These are phyloP conservation scores for Phytophthora fragariaefolia DNA, from an alignment of 352 stramenopile species.

Conservation along the genomic window DNA sequence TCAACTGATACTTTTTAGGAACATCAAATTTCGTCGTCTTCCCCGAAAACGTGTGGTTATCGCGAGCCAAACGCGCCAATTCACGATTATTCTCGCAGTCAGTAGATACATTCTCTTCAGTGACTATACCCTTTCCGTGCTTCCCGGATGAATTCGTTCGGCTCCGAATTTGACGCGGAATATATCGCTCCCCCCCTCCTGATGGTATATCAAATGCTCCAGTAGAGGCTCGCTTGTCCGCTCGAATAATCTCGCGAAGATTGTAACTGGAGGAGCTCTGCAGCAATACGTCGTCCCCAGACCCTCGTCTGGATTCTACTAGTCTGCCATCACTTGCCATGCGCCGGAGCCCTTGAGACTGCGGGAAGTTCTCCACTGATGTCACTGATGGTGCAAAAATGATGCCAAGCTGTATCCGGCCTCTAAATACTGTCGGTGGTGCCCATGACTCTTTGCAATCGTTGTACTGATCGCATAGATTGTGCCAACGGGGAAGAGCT, in stretches of 20 bases:
- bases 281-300: slow-evolving; percentile 56
- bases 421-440: slow-evolving; percentile 81
- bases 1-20: slow-evolving; percentile 81
- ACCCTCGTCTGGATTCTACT: slow-evolving; percentile 34
- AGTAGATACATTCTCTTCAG: slow-evolving; percentile 9
- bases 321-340: slow-evolving; percentile 44
- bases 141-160: slow-evolving; percentile 30
- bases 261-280: slow-evolving; percentile 64
- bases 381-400: slow-evolving; percentile 78
- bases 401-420: slow-evolving; percentile 77
- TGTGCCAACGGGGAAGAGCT: slow-evolving; percentile 81
- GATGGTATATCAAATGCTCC: slow-evolving; percentile 35
- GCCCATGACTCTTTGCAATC: slow-evolving; percentile 88
- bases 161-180: slow-evolving; percentile 41
- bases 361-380: slow-evolving; percentile 55
- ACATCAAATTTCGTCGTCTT: slow-evolving; percentile 81
- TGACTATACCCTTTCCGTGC: slow-evolving; percentile 13
- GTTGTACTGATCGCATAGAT: slow-evolving; percentile 89
- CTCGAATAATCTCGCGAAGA: slow-evolving; percentile 62
- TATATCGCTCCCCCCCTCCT: slow-evolving; percentile 29
- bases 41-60: slow-evolving; percentile 73
- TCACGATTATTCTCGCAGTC: slow-evolving; percentile 38
- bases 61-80: slow-evolving; percentile 46
- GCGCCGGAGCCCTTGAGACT: slow-evolving; percentile 51
- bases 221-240: slow-evolving; percentile 41